Evolutionary conservation across 169 alveolate genomes (phyloP).

Genomic region (Blepharisma undulans): DNA sequence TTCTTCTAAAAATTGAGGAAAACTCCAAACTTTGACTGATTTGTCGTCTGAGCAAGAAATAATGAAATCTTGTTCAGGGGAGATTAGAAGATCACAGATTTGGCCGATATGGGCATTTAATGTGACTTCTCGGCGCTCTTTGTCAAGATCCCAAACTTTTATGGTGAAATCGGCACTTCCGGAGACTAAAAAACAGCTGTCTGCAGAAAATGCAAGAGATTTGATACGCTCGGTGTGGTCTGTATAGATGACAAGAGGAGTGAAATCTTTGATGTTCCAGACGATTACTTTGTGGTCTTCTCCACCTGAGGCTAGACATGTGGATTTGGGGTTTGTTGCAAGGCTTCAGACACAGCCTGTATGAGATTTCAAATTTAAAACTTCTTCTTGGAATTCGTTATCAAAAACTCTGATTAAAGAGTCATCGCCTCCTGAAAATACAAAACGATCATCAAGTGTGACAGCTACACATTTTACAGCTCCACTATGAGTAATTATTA

Average conservation of each 20-base stretch:
- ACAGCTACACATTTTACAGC: neutral
- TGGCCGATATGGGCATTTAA: slow-evolving; percentile 84
- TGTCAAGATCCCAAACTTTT: slow-evolving; percentile 6
- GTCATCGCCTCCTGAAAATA: neutral
- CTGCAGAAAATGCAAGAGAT: neutral
- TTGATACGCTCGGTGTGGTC: neutral
- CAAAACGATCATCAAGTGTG: neutral
- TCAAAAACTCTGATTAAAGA: neutral
- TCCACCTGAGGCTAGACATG: neutral
- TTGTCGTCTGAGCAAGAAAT: slow-evolving; percentile 86
- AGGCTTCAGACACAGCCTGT: neutral
- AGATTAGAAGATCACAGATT: slow-evolving; percentile 74
- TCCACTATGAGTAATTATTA: neutral
- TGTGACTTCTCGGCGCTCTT: slow-evolving; percentile 8
- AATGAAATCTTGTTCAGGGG: slow-evolving; percentile 73
- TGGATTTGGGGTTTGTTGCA: neutral
- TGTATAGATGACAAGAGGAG: neutral
- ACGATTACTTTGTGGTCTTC: neutral
- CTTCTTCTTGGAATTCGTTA: neutral
- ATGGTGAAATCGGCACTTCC: neutral
- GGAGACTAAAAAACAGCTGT: neutral
- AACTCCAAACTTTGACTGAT: slow-evolving; percentile 80
- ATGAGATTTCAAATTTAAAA: neutral
- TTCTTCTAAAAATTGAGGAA: slow-evolving; percentile 69
- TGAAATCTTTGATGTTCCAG: neutral